These are phyloP conservation scores for Leishmania turanica DNA, from an alignment of 208 protist species.

Conservation along the genomic window DNA sequence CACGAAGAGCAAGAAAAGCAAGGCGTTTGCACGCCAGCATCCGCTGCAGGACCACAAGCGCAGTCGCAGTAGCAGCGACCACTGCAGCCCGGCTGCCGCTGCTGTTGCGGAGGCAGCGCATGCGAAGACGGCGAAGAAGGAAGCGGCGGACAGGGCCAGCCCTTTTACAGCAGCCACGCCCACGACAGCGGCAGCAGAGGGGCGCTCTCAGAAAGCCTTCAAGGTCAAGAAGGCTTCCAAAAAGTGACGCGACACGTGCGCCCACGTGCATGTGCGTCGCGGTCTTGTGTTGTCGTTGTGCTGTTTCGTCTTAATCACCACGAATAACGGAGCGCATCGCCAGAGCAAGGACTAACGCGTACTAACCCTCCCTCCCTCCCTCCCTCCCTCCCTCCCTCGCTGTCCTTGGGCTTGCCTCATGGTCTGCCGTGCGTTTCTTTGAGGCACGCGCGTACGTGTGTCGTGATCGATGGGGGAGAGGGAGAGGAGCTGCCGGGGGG, in stretches of 20 bases:
- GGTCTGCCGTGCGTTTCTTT: not conserved
- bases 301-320: not conserved
- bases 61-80: conserved; percentile 21
- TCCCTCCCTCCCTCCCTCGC: not conserved
- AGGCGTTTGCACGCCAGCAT: not conserved
- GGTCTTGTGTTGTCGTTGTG: not conserved
- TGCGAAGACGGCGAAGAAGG: conserved; percentile 15
- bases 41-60: conserved; percentile 6
- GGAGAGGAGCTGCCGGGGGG: not conserved
- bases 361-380: not conserved
- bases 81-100: not conserved
- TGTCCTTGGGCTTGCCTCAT: not conserved
- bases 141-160: conserved; percentile 1
- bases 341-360: not conserved
- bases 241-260: conserved; percentile 1
- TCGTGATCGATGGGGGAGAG: not conserved
- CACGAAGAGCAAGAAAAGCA: conserved; percentile 1
- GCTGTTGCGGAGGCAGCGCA: not conserved
- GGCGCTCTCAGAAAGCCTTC: conserved; percentile 11
- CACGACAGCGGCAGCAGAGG: not conserved
- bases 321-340: not conserved
- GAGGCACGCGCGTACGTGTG: not conserved
- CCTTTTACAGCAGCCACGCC: not conserved
- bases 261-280: not conserved
- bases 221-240: conserved; percentile 25